Base-by-base conservation (phyloP, 306 rosid genomes). In the Glycyrrhiza uralensis region DNA sequence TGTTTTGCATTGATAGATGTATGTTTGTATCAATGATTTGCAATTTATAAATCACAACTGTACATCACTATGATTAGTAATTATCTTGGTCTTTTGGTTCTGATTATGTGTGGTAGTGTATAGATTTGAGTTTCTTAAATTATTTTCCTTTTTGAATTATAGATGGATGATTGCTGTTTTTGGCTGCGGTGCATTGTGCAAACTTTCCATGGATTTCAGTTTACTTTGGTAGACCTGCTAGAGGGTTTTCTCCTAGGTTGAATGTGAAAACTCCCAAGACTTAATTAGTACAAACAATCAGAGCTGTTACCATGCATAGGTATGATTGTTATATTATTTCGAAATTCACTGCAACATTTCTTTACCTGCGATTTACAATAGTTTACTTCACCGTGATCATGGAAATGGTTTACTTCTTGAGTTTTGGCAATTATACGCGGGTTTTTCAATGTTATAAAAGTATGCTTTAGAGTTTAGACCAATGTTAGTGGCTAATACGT, bases 111-210 rank as follows among this genome's bases (percentile, higher is more conserved):
- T 18, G 30, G 50, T 68, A 45, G 36, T 20, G 12, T 28, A 38
- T 26, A 61, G 36, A 65, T 63, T 63, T 64, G 42, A 73, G 39
- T 65, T 74, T 65, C 80, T 52, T 18, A 76, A 68, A 74, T 39
- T 69, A 12, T 76, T n/a, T 29, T 61, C 80, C 69, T 76, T 81
- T 70, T 76, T 91, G 65, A 68, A 78, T 80, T 91, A 83, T 91
- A 93, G 98, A 89, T 93, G 96, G 96, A 82, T 93, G 96, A 91
- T 78, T 87, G 76, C 84, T 81, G 77, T 85, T 77, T 74, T 78
- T 84, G 78, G 94, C 69, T 83, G 93, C 72, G 32, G 81, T 83
- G 79, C 88, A 72, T 79, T 69, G 91, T 46, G 77, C 85, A 58
- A 81, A 77, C 82, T 59, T 74, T 85, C 73, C 75, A 23, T 82